A percentile compares a stretch with the other conserved stretches of the same genome.
Conservation (phyloP, 2,329 filamentous ascomycete species). For the Aspergillus novoparasiticus region DNA sequence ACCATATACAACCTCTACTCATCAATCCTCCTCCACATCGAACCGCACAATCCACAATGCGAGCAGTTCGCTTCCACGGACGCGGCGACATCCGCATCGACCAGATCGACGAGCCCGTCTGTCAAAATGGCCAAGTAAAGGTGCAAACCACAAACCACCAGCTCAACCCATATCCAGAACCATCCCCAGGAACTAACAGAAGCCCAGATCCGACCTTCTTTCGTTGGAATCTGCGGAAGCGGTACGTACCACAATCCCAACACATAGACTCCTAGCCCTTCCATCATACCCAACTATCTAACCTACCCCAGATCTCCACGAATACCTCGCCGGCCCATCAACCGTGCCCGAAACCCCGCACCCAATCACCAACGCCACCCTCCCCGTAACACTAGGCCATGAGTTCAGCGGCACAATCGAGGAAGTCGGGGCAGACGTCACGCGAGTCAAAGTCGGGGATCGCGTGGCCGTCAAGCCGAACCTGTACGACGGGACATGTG, state of each 20-base stretch:
- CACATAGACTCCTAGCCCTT: neutral
- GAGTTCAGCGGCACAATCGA: constrained; percentile 65
- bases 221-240: constrained; percentile 40
- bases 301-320: constrained; percentile 48
- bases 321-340: constrained; percentile 53
- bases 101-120: constrained; percentile 38
- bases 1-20: neutral
- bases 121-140: constrained; percentile 55
- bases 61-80: constrained; percentile 41
- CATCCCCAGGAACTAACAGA: neutral
- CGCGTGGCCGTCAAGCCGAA: constrained; percentile 63
- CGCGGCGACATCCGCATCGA: constrained; percentile 38
- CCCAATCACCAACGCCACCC: constrained; percentile 57
- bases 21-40: neutral
- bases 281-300: neutral
- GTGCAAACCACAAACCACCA: constrained; percentile 8
- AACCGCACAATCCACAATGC: constrained; percentile 24
- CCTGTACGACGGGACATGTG: constrained; percentile 59
- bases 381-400: constrained; percentile 65
- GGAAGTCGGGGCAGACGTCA: constrained; percentile 58
- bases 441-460: constrained; percentile 55
- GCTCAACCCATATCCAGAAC: too few species aligned
- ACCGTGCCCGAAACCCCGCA: constrained; percentile 57
- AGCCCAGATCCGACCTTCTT: constrained; percentile 32
- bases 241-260: constrained; percentile 17